Evolutionary conservation across 306 rosid species (phyloP), one percentile per base, ranked within the genome.

Genomic region (Mimosa bimucronata): DNA sequence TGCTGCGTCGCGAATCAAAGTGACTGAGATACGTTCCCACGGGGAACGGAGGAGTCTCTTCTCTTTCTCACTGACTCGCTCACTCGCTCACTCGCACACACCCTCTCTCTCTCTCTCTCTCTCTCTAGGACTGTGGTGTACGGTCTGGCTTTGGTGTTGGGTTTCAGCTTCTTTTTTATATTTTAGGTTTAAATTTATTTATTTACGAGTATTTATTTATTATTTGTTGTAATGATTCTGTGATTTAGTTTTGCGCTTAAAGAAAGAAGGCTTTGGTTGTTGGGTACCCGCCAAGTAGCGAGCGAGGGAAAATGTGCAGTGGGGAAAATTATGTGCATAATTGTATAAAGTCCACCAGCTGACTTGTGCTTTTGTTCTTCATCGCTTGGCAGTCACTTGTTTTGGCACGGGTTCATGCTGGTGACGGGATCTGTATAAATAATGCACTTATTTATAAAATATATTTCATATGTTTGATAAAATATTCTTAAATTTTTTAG

Each of bases 71-170:
- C 69, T 53, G 34, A 30, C 66, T 21, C 26, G 0, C 64, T 2
- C 41, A 3, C 45, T 18, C 71, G 2, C 46, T 9, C 52, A 13
- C 52, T 9, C n/a, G n/a, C n/a, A n/a, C n/a, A n/a, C n/a, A n/a
- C n/a, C n/a, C n/a, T n/a, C n/a, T n/a, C n/a, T n/a, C n/a, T n/a
- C n/a, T n/a, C n/a, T n/a, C 66, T 12, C 37, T 5, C 66, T 26
- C 66, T 60, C 34, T 25, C 34, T 26, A n/a, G 45, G 48, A 80
- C 85, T 77, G 90, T 55, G 19, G 62, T 21, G 61, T 86, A 84
- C 91, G 83, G 89, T 86, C 86, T 70, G 76, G 80, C 80, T 76
- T 79, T 60, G 71, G 82, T 76, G 66, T 67, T 67, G 48, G 34
- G 75, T 66, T 78, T 73, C 31, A 74, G 57, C 85, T 19, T 80